Conservation (phyloP, 371 early-diverging fungal genomes). For the Mucor velutinosus region DNA sequence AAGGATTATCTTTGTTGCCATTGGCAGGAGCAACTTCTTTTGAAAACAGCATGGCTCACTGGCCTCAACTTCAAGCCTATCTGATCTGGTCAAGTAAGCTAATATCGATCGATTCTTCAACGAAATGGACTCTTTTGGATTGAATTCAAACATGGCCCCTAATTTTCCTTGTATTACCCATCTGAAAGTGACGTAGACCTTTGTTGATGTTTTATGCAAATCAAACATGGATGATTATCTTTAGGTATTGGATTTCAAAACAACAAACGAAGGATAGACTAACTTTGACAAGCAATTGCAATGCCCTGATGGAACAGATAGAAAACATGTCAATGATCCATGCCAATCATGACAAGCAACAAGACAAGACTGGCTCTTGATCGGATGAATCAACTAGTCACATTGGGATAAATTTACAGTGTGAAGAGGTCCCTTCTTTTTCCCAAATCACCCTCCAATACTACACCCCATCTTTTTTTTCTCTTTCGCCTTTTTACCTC, state of each 20-base stretch:
- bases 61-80: not conserved
- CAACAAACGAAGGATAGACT: not conserved
- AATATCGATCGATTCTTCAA: not conserved
- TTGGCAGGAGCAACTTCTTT: no score
- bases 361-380: not conserved
- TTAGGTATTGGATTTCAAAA: not conserved
- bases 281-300: not conserved
- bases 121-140: not conserved
- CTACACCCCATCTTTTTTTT: conserved; percentile 1
- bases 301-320: not conserved
- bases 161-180: not conserved
- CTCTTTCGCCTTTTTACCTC: not conserved
- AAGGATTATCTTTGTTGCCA: no score
- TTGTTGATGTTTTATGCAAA: conserved; percentile 2
- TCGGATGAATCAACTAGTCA: conserved; percentile 4
- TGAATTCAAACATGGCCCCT: conserved; percentile 2
- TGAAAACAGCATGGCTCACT: no score
- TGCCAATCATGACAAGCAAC: not conserved
- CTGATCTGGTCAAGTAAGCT: not conserved
- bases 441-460: not conserved
- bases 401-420: not conserved
- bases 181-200: not conserved
- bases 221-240: not conserved
- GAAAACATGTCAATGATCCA: not conserved
- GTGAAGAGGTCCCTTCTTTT: conserved; percentile 2